phyloP scores from a whole-genome alignment of 1,284 basidiomycete species.

The Paramarasmius palmivorus region DNA sequence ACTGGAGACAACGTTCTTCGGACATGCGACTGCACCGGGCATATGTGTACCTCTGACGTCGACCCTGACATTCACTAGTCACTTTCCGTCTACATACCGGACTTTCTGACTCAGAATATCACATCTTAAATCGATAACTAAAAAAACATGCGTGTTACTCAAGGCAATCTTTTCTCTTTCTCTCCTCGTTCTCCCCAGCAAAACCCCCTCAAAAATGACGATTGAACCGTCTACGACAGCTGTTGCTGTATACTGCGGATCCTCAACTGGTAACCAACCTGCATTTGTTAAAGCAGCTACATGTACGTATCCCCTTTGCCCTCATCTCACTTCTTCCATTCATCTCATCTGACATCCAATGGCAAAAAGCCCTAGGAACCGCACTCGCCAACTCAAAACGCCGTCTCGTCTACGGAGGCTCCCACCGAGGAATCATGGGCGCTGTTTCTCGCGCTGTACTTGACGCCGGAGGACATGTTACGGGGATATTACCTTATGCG shows the following conservation, averaged over 20 bases:
- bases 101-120: too few species aligned
- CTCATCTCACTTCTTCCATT: conserved; percentile 1
- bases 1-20: too few species aligned
- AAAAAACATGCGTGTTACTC: too few species aligned
- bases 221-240: conserved; percentile 27
- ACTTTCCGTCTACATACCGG: too few species aligned
- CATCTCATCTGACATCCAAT: conserved; percentile 7
- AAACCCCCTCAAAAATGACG: not conserved
- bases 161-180: too few species aligned
- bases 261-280: conserved; percentile 62
- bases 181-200: too few species aligned
- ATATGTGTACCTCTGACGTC: too few species aligned
- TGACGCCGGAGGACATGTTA: conserved; percentile 70
- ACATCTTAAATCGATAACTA: too few species aligned
- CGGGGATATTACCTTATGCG: conserved; percentile 81
- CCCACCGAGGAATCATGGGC: conserved; percentile 85
- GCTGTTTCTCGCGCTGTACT: conserved; percentile 73
- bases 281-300: conserved; percentile 69
- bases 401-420: conserved; percentile 87
- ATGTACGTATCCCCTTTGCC: conserved; percentile 47
- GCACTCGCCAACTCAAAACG: conserved; percentile 68
- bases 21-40: too few species aligned
- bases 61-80: too few species aligned
- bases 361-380: conserved; percentile 73
- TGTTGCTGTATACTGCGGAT: conserved; percentile 80